Conservation (phyloP, 2,329 filamentous ascomycete genomes). For the Exophiala alcalophila region DNA sequence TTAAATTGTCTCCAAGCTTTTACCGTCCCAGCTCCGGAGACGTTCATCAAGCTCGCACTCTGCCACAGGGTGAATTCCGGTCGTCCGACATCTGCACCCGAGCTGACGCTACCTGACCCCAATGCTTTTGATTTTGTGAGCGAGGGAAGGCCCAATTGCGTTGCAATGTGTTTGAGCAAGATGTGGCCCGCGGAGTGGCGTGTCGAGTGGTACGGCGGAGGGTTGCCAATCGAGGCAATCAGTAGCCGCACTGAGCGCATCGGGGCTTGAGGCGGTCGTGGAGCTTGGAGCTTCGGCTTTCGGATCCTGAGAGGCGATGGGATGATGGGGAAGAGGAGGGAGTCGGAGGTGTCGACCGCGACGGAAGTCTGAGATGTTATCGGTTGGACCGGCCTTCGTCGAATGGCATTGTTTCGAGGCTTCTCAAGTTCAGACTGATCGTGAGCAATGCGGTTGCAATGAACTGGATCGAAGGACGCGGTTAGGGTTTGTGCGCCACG, state of each 20-base stretch:
- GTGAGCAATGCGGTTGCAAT: no score
- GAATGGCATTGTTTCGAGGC: conserved; percentile 15
- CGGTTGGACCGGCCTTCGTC: conserved; percentile 15
- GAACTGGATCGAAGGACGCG: no score
- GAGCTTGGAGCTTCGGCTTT: conserved; percentile 4
- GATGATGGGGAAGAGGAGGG: conserved; percentile 14
- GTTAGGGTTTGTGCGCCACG: neutral
- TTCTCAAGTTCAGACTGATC: neutral
- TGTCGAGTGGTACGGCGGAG: conserved; percentile 68
- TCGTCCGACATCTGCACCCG: conserved; percentile 42
- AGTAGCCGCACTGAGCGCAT: conserved; percentile 56
- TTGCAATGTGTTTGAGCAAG: conserved; percentile 62
- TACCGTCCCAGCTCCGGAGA: conserved; percentile 68
- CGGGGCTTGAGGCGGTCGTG: neutral
- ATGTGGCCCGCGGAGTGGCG: conserved; percentile 86
- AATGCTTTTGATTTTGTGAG: conserved; percentile 49
- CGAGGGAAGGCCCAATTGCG: conserved; percentile 49
- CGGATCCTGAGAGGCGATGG: conserved; percentile 20
- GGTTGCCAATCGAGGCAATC: conserved; percentile 85
- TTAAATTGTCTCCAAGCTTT: conserved; percentile 60
- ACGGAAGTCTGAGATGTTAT: conserved; percentile 8
- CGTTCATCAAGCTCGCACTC: conserved; percentile 78
- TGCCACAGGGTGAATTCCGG: conserved; percentile 68
- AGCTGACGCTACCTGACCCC: conserved; percentile 52
- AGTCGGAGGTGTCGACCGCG: neutral